Conservation (phyloP, 73 alveolate species). For the Uronychia setigera region DNA sequence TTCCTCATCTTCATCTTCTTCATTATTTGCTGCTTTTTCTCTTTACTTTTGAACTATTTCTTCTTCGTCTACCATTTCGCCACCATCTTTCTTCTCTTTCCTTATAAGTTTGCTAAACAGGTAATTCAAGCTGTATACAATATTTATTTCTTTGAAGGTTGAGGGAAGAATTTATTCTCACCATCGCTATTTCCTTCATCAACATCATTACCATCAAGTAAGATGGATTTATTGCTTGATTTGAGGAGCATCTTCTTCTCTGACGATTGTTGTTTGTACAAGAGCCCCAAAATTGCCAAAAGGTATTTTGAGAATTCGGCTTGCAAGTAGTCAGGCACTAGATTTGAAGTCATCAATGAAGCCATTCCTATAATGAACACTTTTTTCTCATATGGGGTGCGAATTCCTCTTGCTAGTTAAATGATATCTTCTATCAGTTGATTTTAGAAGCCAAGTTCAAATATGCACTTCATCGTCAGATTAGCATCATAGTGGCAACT, state of each 20-base stretch:
- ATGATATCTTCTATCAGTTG: constrained; percentile 7
- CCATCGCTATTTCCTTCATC: not conserved
- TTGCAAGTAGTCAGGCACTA: not conserved
- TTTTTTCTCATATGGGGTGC: constrained; percentile 38
- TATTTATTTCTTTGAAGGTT: not conserved
- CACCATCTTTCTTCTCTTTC: not conserved
- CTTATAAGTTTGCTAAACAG: not conserved
- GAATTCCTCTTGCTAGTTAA: not conserved
- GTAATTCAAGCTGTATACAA: not conserved
- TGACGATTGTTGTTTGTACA: constrained; percentile 6
- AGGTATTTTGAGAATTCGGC: constrained; percentile 2
- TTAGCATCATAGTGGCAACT: constrained; percentile 28
- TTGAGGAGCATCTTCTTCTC: constrained; percentile 32
- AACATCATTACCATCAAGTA: not conserved
- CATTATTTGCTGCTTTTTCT: no score
- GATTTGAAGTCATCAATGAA: constrained; percentile 8
- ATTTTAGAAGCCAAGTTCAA: not conserved
- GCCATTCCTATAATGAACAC: constrained; percentile 40
- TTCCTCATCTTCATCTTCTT: not conserved
- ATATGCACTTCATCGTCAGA: constrained; percentile 34
- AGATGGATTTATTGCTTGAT: not conserved
- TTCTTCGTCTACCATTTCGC: no score
- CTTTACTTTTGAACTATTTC: no score
- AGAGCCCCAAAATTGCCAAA: constrained; percentile 15
- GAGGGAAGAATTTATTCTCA: not conserved